phyloP scores from a whole-genome alignment of 1,284 basidiomycete genomes.

The Mycena citricolor region DNA sequence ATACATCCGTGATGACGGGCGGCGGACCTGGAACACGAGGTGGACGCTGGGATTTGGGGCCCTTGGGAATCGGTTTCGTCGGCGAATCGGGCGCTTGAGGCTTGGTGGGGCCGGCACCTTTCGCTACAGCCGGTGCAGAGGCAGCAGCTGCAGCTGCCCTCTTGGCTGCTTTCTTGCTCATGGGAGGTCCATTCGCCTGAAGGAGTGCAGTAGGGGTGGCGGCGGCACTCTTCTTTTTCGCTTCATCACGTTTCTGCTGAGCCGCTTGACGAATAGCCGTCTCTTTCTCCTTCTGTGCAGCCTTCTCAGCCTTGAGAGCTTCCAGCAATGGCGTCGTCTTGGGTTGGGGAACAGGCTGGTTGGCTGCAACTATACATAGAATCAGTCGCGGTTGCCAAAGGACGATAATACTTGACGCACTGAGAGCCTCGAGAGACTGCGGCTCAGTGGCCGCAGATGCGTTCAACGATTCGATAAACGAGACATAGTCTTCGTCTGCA shows the following conservation, averaged over 20 bases:
- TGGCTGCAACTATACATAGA: constrained; percentile 52
- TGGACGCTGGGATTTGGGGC: constrained; percentile 9
- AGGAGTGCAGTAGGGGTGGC: constrained; percentile 1
- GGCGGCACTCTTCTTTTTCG: constrained; percentile 20
- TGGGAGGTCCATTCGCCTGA: constrained; percentile 16
- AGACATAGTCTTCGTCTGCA: constrained; percentile 77
- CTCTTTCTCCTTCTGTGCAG: constrained; percentile 69
- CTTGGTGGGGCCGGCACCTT: constrained; percentile 33
- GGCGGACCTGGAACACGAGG: constrained; percentile 13
- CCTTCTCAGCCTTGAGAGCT: constrained; percentile 80
- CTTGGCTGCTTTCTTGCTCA: constrained; percentile 45
- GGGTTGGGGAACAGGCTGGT: constrained; percentile 55
- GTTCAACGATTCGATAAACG: constrained; percentile 71
- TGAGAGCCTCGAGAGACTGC: constrained; percentile 59
- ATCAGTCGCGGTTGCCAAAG: neutral
- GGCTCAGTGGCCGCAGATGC: constrained; percentile 50
- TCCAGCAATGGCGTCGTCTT: constrained; percentile 88
- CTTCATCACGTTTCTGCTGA: constrained; percentile 61
- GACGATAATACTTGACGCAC: constrained; percentile 45
- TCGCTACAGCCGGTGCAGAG: constrained; percentile 17
- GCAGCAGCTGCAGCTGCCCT: constrained; percentile 35
- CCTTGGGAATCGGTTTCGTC: too few species aligned
- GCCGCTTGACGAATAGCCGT: constrained; percentile 61
- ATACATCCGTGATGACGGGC: constrained; percentile 12
- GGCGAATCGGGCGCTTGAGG: too few species aligned